A percentile compares a stretch with the other conserved stretches of the same genome.
These are phyloP conservation scores for Babesia sp. DNA, from an alignment of 169 alveolate genomes.

Conservation along the genomic window DNA sequence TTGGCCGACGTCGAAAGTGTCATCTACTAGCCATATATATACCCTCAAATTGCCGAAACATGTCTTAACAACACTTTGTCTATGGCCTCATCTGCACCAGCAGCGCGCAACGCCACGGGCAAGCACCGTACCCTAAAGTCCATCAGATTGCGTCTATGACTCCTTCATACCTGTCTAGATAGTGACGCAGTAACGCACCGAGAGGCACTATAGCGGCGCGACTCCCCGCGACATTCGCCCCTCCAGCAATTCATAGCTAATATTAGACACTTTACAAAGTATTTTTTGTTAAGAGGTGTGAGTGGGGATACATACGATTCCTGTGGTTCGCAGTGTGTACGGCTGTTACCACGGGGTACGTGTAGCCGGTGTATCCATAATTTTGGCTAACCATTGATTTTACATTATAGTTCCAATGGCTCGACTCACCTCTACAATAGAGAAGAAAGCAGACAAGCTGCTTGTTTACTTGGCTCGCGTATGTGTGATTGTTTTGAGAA, in stretches of 20 bases:
- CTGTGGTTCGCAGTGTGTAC: neutral
- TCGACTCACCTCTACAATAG: neutral
- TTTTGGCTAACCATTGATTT: neutral
- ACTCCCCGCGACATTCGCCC: neutral
- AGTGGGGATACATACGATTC: neutral
- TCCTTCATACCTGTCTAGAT: neutral
- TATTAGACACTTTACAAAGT: neutral
- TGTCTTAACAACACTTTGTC: neutral
- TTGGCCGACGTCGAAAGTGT: neutral
- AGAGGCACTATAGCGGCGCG: slow-evolving; percentile 26
- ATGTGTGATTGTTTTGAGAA: neutral
- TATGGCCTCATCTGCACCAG: slow-evolving; percentile 4
- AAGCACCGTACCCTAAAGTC: neutral
- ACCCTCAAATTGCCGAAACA: too few relatives aligned
- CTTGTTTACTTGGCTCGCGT: slow-evolving; percentile 66
- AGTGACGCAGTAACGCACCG: slow-evolving; percentile 11
- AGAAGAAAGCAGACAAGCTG: slow-evolving; percentile 64
- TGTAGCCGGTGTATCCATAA: neutral
- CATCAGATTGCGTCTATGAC: neutral
- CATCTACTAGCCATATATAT: too few relatives aligned
- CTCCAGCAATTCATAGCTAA: neutral
- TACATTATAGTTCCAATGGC: slow-evolving; percentile 2
- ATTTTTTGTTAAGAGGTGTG: neutral
- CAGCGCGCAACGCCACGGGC: neutral
- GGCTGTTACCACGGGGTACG: neutral